Percentiles rank a stretch among this genome's conserved stretches.
These are phyloP conservation scores for Agaricus blazei DNA, from an alignment of 768 basidiomycete species.

Conservation along the genomic window DNA sequence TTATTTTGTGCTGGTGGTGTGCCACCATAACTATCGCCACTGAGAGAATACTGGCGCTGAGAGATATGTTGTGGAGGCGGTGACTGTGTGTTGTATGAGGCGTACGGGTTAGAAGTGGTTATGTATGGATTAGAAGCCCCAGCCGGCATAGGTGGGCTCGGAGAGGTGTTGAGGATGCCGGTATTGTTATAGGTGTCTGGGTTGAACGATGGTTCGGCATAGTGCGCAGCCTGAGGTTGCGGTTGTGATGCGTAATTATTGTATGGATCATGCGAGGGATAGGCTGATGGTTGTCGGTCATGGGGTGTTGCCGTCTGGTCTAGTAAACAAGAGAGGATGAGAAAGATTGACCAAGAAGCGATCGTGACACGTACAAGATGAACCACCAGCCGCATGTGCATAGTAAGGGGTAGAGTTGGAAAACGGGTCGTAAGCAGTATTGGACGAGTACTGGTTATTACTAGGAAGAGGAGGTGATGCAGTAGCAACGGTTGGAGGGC, in stretches of 20 bases:
- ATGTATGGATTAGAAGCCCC: slow-evolving; percentile 4
- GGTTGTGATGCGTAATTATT: slow-evolving; percentile 19
- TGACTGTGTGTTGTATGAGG: slow-evolving; percentile 17
- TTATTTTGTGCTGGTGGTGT: slow-evolving; percentile 30
- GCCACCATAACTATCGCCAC: slow-evolving; percentile 51
- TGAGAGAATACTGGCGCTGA: slow-evolving; percentile 51
- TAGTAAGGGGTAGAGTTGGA: slow-evolving; percentile 31
- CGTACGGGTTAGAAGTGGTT: slow-evolving; percentile 21
- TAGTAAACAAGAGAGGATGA: slow-evolving; percentile 20
- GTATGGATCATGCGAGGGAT: slow-evolving; percentile 51
- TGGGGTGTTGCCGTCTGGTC: slow-evolving; percentile 53
- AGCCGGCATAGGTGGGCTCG: slow-evolving; percentile 12
- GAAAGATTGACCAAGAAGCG: not conserved
- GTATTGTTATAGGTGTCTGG: slow-evolving; percentile 35
- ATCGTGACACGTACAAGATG: slow-evolving; percentile 42
- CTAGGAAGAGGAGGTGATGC: slow-evolving; percentile 10
- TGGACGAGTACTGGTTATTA: slow-evolving; percentile 27
- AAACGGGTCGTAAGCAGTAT: slow-evolving; percentile 32
- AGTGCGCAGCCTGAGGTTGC: slow-evolving; percentile 22
- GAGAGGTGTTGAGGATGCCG: slow-evolving; percentile 9
- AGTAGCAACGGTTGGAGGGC: slow-evolving; percentile 12
- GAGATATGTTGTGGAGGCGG: slow-evolving; percentile 19
- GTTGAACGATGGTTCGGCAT: slow-evolving; percentile 21
- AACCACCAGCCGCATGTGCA: slow-evolving; percentile 48
- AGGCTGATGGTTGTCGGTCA: slow-evolving; percentile 41